Evolutionary conservation across 306 rosid species (phyloP).

Genomic region (Inga oerstediana): DNA sequence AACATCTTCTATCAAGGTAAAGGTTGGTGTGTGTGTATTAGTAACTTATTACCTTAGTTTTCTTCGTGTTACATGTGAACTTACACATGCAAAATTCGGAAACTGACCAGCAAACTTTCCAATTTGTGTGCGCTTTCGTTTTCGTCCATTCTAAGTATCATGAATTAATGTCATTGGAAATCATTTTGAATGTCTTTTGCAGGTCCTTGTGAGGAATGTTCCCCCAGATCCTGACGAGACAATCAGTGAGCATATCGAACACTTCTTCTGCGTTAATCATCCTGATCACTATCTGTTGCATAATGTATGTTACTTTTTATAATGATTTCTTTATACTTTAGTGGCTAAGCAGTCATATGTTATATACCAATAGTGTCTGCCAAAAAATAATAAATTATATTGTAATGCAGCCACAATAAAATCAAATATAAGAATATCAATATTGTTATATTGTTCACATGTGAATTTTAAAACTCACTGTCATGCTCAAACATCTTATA

Average conservation of each 20-base stretch:
- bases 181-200: constrained; percentile 25
- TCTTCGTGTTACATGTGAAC: constrained; percentile 9
- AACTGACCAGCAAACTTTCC: constrained; percentile 11
- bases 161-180: constrained; percentile 16
- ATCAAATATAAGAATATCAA: not conserved
- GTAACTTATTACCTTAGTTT: constrained; percentile 14
- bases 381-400: not conserved
- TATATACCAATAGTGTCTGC: not conserved
- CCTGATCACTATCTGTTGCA: constrained; percentile 87
- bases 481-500: not conserved
- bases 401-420: not conserved
- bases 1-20: not conserved
- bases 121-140: not conserved
- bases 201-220: constrained; percentile 91
- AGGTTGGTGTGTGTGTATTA: not conserved
- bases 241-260: constrained; percentile 84
- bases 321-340: not conserved
- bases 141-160: not conserved
- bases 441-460: not conserved
- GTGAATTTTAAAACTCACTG: not conserved
- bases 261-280: constrained; percentile 91
- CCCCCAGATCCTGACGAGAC: constrained; percentile 93
- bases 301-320: constrained; percentile 52
- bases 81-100: not conserved
- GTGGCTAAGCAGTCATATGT: constrained; percentile 9